phyloP scores from a whole-genome alignment of 139 green algal genomes.

The Coelastrella sp. region DNA sequence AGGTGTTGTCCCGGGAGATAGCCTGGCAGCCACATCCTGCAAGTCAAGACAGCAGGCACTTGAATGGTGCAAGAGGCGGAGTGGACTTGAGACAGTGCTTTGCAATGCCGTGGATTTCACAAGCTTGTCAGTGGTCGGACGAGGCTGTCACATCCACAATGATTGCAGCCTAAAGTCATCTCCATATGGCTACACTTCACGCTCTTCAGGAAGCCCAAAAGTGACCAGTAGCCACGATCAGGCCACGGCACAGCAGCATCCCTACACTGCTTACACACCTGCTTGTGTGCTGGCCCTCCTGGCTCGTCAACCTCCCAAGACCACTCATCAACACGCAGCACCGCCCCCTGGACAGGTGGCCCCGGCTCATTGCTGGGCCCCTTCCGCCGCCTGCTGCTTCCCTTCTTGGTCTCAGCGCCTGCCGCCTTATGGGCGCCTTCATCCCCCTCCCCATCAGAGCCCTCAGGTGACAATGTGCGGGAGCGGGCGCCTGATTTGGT shows the following conservation, averaged over 20 bases:
- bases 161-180: background rate
- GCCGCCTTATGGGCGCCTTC: background rate
- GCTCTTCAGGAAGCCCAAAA: too few relatives aligned
- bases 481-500: background rate
- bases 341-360: slow-evolving; percentile 73
- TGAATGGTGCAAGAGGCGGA: background rate
- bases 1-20: background rate
- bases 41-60: background rate
- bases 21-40: background rate
- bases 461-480: background rate
- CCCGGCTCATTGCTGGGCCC: slow-evolving; percentile 55
- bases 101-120: too few relatives aligned
- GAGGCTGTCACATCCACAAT: background rate
- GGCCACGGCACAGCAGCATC: too few relatives aligned
- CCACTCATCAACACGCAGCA: slow-evolving; percentile 80
- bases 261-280: slow-evolving; percentile 2
- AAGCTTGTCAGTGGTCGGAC: background rate
- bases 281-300: slow-evolving; percentile 33
- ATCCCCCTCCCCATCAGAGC: background rate
- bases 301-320: slow-evolving; percentile 61
- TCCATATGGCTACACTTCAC: too few relatives aligned
- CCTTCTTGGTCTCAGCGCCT: slow-evolving; percentile 36
- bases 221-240: too few relatives aligned
- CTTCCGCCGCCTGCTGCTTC: background rate
- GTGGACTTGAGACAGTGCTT: too few relatives aligned